These are phyloP conservation scores for Xylaria castorea DNA, from an alignment of 495 filamentous ascomycete species.

Conservation along the genomic window DNA sequence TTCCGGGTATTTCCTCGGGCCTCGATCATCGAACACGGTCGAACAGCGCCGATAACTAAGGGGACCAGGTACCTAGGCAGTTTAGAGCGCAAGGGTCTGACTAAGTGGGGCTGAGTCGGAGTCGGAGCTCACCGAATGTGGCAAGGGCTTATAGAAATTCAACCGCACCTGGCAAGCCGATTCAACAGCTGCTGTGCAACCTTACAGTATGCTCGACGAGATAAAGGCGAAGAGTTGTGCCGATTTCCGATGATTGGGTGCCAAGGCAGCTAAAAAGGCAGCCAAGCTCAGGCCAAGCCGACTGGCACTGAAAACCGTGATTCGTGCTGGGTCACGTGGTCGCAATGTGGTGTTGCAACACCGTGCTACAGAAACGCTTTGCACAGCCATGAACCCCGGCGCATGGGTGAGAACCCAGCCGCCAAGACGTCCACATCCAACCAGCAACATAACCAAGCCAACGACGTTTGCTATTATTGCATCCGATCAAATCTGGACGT, in stretches of 20 bases:
- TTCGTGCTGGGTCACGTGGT: constrained; percentile 13
- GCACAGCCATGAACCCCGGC: background rate
- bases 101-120: constrained; percentile 5
- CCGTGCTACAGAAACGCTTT: background rate
- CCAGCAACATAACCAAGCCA: constrained; percentile 11
- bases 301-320: background rate
- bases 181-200: background rate
- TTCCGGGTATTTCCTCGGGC: constrained; percentile 12
- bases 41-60: constrained; percentile 12
- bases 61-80: constrained; percentile 2
- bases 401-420: background rate
- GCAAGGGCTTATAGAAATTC: background rate
- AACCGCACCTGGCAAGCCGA: background rate
- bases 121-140: background rate
- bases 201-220: background rate
- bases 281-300: constrained; percentile 21
- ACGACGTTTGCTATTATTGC: background rate
- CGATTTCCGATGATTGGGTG: constrained; percentile 13
- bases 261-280: constrained; percentile 1
- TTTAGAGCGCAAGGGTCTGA: constrained; percentile 3
- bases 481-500: background rate
- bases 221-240: background rate
- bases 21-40: constrained; percentile 16
- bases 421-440: constrained; percentile 15
- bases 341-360: background rate